Conservation (phyloP, 305 asterid species). For the Withania somnifera region DNA sequence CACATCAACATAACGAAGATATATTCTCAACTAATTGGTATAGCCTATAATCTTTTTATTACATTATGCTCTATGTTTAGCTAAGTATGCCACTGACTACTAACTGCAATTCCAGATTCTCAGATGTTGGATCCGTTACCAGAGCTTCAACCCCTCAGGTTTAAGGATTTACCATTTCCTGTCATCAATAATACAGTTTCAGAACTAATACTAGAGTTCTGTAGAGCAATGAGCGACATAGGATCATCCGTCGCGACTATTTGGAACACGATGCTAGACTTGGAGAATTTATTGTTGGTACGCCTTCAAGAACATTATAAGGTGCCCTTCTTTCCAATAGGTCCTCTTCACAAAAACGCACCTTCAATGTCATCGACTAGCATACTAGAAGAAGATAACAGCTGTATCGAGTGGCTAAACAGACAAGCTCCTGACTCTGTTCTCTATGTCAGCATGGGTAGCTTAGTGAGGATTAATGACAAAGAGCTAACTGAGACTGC, state of each 20-base stretch:
- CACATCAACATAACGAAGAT: neutral
- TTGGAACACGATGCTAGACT: neutral
- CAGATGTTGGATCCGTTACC: neutral
- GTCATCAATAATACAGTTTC: neutral
- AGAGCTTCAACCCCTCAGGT: constrained; percentile 6
- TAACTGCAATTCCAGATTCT: neutral
- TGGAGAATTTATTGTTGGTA: neutral
- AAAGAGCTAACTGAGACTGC: neutral
- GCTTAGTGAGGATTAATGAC: neutral
- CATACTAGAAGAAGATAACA: neutral
- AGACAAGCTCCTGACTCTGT: neutral
- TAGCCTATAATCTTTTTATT: neutral
- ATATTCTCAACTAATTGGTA: neutral
- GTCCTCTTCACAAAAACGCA: neutral
- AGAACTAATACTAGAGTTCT: neutral
- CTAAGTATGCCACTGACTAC: neutral
- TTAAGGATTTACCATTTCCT: constrained; percentile 3
- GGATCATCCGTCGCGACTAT: neutral
- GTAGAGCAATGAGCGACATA: neutral
- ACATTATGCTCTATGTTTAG: neutral
- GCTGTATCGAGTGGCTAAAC: neutral
- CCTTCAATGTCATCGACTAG: neutral
- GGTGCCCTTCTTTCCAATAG: neutral
- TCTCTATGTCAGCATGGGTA: neutral
- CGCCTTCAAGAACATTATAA: neutral